These are phyloP conservation scores for Incumbomyces delicatus DNA, from an alignment of 2,329 filamentous ascomycete genomes.

Conservation along the genomic window DNA sequence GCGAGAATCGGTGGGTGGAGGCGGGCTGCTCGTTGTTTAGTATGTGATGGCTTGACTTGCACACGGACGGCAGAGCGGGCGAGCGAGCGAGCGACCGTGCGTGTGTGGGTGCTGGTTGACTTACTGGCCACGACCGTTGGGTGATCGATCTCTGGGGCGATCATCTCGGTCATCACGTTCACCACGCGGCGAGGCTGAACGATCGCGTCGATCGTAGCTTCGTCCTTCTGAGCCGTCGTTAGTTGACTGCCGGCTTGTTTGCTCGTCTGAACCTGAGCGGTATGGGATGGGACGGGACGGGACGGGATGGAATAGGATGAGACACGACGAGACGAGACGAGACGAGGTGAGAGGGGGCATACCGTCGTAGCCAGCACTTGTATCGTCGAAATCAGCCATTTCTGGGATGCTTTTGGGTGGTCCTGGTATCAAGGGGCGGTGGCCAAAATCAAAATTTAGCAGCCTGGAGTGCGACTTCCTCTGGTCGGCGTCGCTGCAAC, in stretches of 20 bases:
- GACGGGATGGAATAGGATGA: too few species aligned
- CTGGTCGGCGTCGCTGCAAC: neutral
- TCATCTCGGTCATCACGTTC: conserved; percentile 44
- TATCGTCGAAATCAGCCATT: conserved; percentile 54
- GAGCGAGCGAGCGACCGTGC: neutral
- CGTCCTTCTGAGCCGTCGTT: conserved; percentile 40
- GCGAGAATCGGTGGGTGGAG: conserved; percentile 37
- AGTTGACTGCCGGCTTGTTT: neutral
- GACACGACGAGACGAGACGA: too few species aligned
- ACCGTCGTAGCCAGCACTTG: conserved; percentile 59
- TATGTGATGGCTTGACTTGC: too few species aligned
- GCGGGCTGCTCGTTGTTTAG: conserved; percentile 25
- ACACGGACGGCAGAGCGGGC: too few species aligned
- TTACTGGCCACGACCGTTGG: conserved; percentile 50
- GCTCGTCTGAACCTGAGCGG: too few species aligned
- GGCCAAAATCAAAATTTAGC: neutral
- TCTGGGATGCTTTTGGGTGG: conserved; percentile 8
- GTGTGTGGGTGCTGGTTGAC: conserved; percentile 10
- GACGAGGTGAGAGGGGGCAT: conserved; percentile 27
- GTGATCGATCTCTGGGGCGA: conserved; percentile 49
- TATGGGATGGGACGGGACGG: neutral
- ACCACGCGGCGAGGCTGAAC: conserved; percentile 56
- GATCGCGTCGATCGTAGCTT: conserved; percentile 57
- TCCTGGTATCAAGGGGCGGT: too few species aligned
- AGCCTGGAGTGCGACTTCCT: neutral